phyloP scores from a whole-genome alignment of 768 basidiomycete genomes.

The Boletus pseudopeckii region DNA sequence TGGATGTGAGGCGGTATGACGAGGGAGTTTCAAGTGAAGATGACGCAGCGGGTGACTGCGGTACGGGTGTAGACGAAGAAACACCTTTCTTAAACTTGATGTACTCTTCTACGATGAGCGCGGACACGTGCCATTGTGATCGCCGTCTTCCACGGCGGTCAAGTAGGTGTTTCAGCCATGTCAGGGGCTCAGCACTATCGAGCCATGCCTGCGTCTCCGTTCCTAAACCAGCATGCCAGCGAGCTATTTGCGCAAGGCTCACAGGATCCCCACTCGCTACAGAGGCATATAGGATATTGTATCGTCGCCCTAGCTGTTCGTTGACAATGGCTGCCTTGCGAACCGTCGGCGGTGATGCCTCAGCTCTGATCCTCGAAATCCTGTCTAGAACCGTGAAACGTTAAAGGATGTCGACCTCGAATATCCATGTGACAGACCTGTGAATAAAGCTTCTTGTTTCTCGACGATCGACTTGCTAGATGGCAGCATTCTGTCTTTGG shows the following conservation, averaged over 20 bases:
- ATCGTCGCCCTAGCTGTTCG: slow-evolving; percentile 65
- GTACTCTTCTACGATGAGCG: slow-evolving; percentile 68
- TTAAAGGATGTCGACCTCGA: neutral
- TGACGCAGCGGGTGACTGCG: slow-evolving; percentile 11
- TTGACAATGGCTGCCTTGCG: slow-evolving; percentile 63
- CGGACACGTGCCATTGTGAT: slow-evolving; percentile 62
- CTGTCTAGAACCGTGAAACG: slow-evolving; percentile 42
- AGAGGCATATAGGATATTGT: slow-evolving; percentile 48
- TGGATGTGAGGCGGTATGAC: slow-evolving; percentile 9
- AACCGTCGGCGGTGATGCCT: slow-evolving; percentile 49
- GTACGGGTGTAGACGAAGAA: slow-evolving; percentile 10
- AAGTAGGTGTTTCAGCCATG: slow-evolving; percentile 67
- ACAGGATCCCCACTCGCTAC: slow-evolving; percentile 33
- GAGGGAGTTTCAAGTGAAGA: slow-evolving; percentile 16
- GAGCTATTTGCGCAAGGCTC: slow-evolving; percentile 49
- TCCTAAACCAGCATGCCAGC: slow-evolving; percentile 60
- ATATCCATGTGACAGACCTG: slow-evolving; percentile 39
- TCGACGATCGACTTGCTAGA: slow-evolving; percentile 46
- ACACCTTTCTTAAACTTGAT: slow-evolving; percentile 38
- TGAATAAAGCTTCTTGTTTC: slow-evolving; percentile 56
- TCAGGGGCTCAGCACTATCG: slow-evolving; percentile 64
- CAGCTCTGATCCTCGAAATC: slow-evolving; percentile 49
- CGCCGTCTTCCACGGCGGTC: slow-evolving; percentile 44
- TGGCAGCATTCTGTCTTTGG: slow-evolving; percentile 45
- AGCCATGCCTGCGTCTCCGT: slow-evolving; percentile 46